A percentile compares a stretch with the other conserved stretches of the same genome.
Conservation (phyloP, 768 basidiomycete genomes). For the Austroboletus festivus region DNA sequence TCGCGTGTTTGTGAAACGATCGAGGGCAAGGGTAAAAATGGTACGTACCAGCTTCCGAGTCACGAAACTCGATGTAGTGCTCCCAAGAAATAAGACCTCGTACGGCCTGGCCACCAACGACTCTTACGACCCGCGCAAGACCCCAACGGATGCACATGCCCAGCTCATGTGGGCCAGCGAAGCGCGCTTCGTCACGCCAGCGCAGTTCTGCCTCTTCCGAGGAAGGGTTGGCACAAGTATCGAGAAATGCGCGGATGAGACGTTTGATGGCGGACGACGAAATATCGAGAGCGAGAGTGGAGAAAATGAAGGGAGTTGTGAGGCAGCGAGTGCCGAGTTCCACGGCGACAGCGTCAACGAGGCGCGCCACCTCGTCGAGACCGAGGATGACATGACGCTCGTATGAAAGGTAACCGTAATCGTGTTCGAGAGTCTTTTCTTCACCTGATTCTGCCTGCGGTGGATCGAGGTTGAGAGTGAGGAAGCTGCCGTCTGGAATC, state of each 20-base stretch:
- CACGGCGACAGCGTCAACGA: conserved; percentile 66
- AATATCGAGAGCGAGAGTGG: conserved; percentile 82
- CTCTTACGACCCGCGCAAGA: conserved; percentile 71
- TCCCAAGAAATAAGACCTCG: conserved; percentile 87
- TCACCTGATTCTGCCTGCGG: conserved; percentile 39
- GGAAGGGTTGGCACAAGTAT: conserved; percentile 44
- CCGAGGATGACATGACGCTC: conserved; percentile 73
- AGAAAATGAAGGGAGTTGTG: conserved; percentile 90
- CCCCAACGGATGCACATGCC: conserved; percentile 95
- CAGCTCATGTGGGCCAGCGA: conserved; percentile 84
- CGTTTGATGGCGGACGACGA: conserved; percentile 69
- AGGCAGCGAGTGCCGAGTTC: conserved; percentile 74
- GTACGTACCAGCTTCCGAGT: conserved; percentile 73
- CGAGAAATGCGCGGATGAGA: conserved; percentile 80
- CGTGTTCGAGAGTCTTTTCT: conserved; percentile 40
- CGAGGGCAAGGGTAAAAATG: conserved; percentile 18
- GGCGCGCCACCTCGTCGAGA: conserved; percentile 66
- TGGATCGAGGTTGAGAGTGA: conserved; percentile 49
- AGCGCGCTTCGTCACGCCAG: conserved; percentile 79
- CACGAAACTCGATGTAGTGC: conserved; percentile 75
- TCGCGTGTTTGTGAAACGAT: conserved; percentile 25
- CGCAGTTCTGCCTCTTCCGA: conserved; percentile 44
- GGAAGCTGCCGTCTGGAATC: conserved; percentile 50
- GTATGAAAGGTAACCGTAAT: conserved; percentile 74
- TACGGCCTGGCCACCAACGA: conserved; percentile 66